Evolutionary conservation across 768 basidiomycete species (phyloP), one percentile per base, ranked within the genome.

Genomic region (Calvatia gigantea): DNA sequence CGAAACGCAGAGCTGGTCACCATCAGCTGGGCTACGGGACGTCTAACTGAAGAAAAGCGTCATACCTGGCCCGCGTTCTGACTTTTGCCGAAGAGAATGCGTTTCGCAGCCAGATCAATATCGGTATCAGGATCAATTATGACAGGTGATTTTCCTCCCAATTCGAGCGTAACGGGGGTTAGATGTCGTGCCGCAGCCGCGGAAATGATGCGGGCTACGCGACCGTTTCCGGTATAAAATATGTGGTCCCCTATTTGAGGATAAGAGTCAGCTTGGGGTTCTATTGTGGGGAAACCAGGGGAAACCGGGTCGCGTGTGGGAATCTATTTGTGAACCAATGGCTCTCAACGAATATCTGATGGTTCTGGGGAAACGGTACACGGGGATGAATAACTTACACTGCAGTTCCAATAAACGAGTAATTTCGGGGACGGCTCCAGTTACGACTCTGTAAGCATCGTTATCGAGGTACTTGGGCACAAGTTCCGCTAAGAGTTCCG

Each of bases 71-170:
- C 89, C 1, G 81, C 74, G 58, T 90, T 89, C 55, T 69, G 73
- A 7, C 71, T 70, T 67, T 89, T 90, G 1, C 83, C 87, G 78
- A 81, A 86, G 25, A 88, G 67, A 31, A 87, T 76, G 6, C 88
- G 78, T 62, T 79, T 81, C 2, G 87, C 89, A 0, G 82, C 78
- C 29, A 85, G 57, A 60, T 67, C 58, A 23, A 59, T n/a, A 51
- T 65, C 61, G 0, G 58, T 46, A 35, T 39, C 33, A 4, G 64
- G 64, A 51, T 77, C 75, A 25, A 79, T 62, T 48, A 78, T 70
- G 8, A 75, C 74, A 4, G 77, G 77, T 0, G 75, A 78, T 58
- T 82, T 81, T 37, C 80, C 77, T 4, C 82, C 80, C 1, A 84
- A 71, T 56, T 85, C 83, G 21, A 85, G 73, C 0, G 83, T 82